A percentile compares a stretch with the other conserved stretches of the same genome.
These are phyloP conservation scores for Withania somnifera DNA, from an alignment of 305 asterid species.

Conservation along the genomic window DNA sequence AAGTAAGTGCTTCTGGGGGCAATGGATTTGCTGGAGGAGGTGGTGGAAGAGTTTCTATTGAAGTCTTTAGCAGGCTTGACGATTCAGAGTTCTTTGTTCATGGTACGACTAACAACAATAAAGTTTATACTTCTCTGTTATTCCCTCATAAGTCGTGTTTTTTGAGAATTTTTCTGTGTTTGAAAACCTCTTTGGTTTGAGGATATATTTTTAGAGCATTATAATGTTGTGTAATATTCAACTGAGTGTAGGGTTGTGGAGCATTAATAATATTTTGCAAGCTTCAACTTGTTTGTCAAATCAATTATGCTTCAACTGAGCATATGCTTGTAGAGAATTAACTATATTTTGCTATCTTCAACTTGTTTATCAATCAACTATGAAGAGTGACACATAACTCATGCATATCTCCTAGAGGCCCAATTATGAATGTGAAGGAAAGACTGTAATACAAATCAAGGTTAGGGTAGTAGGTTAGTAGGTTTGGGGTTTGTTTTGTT, in stretches of 20 bases:
- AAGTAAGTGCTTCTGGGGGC: constrained; percentile 71
- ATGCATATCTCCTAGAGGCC: neutral
- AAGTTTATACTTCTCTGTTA: neutral
- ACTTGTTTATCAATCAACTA: neutral
- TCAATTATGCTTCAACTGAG: neutral
- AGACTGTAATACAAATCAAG: too few relatives aligned
- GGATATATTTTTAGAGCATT: neutral
- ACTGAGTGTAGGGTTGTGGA: neutral
- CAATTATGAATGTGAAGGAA: neutral
- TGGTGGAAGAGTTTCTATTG: constrained; percentile 77
- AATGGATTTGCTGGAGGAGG: constrained; percentile 91
- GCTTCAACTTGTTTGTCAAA: constrained; percentile 3
- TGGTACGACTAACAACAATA: constrained; percentile 35
- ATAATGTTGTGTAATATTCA: neutral
- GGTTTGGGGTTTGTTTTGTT: too few relatives aligned
- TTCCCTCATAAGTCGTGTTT: neutral
- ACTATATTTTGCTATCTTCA: neutral
- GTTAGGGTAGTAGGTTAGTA: too few relatives aligned
- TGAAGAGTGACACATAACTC: neutral
- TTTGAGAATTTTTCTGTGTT: neutral
- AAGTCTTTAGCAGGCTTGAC: constrained; percentile 67
- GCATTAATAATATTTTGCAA: neutral
- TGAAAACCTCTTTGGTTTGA: neutral
- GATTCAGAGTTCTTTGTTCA: constrained; percentile 48
- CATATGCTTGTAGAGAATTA: neutral